Percentiles rank a stretch among this genome's conserved stretches.
These are phyloP conservation scores for Tetrapisispora phaffii DNA, from an alignment of 805 yeast species.

Conservation along the genomic window DNA sequence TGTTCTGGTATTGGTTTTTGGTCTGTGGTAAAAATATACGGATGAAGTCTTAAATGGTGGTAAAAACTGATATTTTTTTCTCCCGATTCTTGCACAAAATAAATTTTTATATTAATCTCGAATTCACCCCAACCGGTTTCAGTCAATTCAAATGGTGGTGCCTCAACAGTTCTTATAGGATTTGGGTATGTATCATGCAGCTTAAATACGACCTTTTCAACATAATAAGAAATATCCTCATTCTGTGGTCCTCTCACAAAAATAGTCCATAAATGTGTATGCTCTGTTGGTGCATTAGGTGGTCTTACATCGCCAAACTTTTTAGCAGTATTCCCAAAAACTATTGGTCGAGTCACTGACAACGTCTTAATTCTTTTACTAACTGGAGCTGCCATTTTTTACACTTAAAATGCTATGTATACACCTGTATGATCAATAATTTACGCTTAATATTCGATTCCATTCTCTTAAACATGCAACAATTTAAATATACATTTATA, in stretches of 20 bases:
- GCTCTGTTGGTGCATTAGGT: slow-evolving; percentile 67
- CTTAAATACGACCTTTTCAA: slow-evolving; percentile 87
- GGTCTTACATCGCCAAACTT: slow-evolving; percentile 52
- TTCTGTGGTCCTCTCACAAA: slow-evolving; percentile 74
- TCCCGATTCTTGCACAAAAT: slow-evolving; percentile 74
- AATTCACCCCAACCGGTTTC: slow-evolving; percentile 99
- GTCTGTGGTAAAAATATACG: slow-evolving; percentile 42
- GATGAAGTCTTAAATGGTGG: slow-evolving; percentile 87
- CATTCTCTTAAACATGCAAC: no score
- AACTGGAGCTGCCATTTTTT: slow-evolving; percentile 18
- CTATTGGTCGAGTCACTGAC: slow-evolving; percentile 66
- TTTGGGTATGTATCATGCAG: slow-evolving; percentile 89
- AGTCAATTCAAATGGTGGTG: slow-evolving; percentile 88
- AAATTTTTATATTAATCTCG: slow-evolving; percentile 80
- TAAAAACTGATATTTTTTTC: slow-evolving; percentile 81
- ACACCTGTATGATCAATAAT: not conserved
- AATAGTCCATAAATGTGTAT: slow-evolving; percentile 93
- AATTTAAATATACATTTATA: no score
- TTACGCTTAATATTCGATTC: no score
- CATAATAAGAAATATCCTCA: slow-evolving; percentile 68
- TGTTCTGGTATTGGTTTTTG: slow-evolving; percentile 13
- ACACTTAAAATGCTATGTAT: not conserved
- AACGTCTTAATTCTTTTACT: slow-evolving; percentile 38
- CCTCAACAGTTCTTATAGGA: slow-evolving; percentile 75
- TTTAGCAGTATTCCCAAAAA: slow-evolving; percentile 72